Base-by-base conservation (phyloP, 2,329 filamentous ascomycete species). In the Xylariaceae sp. region DNA sequence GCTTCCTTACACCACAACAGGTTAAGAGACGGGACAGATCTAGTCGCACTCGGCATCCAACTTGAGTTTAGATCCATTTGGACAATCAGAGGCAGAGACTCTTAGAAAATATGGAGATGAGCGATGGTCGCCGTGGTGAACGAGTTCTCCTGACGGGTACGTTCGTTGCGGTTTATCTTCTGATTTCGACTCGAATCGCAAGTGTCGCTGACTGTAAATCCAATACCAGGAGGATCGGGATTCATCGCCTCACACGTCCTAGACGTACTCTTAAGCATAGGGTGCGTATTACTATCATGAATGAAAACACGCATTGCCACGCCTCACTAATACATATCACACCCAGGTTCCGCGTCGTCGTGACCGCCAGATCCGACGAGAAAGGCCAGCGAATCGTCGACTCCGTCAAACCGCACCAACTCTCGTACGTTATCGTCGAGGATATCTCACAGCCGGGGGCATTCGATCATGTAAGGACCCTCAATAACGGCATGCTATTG, bases 401-500 rank as follows among this genome's bases (percentile, higher is more conserved):
- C 2, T 76, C 77, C 0, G 70, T 80, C 35, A 69, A 72, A 0
- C 67, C 73, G 34, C 73, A 65, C 3, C 74, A 47, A 1, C 58
- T 79, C 1, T 73, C 74, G 1, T 78, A 75, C 56, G 75, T 70
- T 42, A 82, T 93, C 61, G 88, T 95, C 10, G 80, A 84, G 53
- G 88, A 95, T 65, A 86, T 95, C 64, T 86, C 87, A 0, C 70
- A 84, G 62, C 80, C 85, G 18, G 82, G 82, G 15, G 89, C 88
- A 23, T 95, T 94, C 66, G 82, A 88, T 59, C 74, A 82, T 62
- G 82, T 75, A 51, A 59, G 67, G 56, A 2, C 39, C 17, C 4
- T 39, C 52, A 39, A 13, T 5, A 11, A 45, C 23, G 10, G 44
- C 34, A 45, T 45, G 37, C 37, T 45, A n/a, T 2, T 15, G 37